Evolutionary conservation across 768 basidiomycete species (phyloP).

Genomic region (Pisolithus marmoratus): DNA sequence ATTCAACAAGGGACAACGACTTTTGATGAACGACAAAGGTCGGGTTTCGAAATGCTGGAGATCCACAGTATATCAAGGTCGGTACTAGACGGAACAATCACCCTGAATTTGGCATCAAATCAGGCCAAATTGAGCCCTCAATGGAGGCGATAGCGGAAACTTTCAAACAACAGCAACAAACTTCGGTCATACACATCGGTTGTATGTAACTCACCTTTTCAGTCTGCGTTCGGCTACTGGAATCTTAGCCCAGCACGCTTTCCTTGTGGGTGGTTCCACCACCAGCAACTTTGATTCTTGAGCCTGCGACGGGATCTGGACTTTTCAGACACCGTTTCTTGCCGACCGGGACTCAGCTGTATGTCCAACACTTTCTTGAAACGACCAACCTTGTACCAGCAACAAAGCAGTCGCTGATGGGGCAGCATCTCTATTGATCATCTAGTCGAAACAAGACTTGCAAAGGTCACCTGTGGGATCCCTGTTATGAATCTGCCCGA

Average conservation of each 20-base stretch:
- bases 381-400: slow-evolving; percentile 15
- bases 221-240: background rate
- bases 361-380: slow-evolving; percentile 12
- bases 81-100: slow-evolving; percentile 33
- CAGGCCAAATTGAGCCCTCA: slow-evolving; percentile 38
- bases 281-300: slow-evolving; percentile 41
- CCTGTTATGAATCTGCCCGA: slow-evolving; percentile 28
- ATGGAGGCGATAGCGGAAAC: slow-evolving; percentile 30
- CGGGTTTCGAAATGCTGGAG: slow-evolving; percentile 31
- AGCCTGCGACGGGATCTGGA: slow-evolving; percentile 33
- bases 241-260: slow-evolving; percentile 24
- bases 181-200: slow-evolving; percentile 17
- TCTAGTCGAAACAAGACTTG: slow-evolving; percentile 39
- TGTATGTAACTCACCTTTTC: slow-evolving; percentile 14
- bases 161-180: slow-evolving; percentile 25
- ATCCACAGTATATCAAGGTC: slow-evolving; percentile 35
- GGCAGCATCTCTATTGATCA: slow-evolving; percentile 37
- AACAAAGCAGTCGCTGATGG: slow-evolving; percentile 50
- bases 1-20: slow-evolving; percentile 25
- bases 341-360: slow-evolving; percentile 49
- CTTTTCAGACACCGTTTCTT: slow-evolving; percentile 33
- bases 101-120: slow-evolving; percentile 25
- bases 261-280: slow-evolving; percentile 49
- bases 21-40: slow-evolving; percentile 35
- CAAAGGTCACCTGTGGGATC: slow-evolving; percentile 36